These are phyloP conservation scores for Tilletia indica DNA, from an alignment of 1,284 basidiomycete genomes.

Conservation along the genomic window DNA sequence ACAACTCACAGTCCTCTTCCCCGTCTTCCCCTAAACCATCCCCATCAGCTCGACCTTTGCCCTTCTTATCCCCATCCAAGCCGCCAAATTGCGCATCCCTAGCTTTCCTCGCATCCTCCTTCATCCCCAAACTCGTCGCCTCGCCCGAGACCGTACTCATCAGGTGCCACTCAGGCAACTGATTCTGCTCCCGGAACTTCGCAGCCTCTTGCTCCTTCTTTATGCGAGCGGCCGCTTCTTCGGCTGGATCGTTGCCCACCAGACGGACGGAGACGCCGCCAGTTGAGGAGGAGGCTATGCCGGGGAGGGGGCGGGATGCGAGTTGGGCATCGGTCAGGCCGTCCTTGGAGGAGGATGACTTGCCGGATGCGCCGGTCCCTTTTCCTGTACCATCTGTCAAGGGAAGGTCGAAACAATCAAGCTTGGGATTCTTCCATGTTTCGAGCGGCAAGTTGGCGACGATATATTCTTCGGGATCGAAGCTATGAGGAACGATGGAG, in stretches of 20 bases:
- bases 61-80: slow-evolving; percentile 30
- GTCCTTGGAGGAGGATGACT: slow-evolving; percentile 10
- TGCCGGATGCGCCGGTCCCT: neutral
- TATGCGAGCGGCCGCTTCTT: slow-evolving; percentile 58
- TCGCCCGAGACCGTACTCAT: slow-evolving; percentile 91
- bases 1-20: slow-evolving; percentile 42
- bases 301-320: slow-evolving; percentile 24
- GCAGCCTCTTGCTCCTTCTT: slow-evolving; percentile 46
- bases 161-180: slow-evolving; percentile 86
- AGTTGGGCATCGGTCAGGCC: slow-evolving; percentile 17
- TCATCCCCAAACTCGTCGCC: slow-evolving; percentile 73
- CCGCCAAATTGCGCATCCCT: slow-evolving; percentile 22
- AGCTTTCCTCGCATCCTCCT: slow-evolving; percentile 28
- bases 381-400: too few relatives aligned
- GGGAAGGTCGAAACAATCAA: slow-evolving; percentile 18
- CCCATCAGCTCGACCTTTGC: slow-evolving; percentile 29
- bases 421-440: slow-evolving; percentile 56
- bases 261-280: slow-evolving; percentile 46
- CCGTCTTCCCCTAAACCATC: slow-evolving; percentile 19
- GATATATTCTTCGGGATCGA: slow-evolving; percentile 66
- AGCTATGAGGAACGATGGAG: slow-evolving; percentile 59
- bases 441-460: slow-evolving; percentile 43
- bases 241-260: slow-evolving; percentile 40
- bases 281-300: slow-evolving; percentile 27
- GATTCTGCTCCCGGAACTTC: slow-evolving; percentile 71